These are phyloP conservation scores for Trametes cingulata DNA, from an alignment of 768 basidiomycete species.

Conservation along the genomic window DNA sequence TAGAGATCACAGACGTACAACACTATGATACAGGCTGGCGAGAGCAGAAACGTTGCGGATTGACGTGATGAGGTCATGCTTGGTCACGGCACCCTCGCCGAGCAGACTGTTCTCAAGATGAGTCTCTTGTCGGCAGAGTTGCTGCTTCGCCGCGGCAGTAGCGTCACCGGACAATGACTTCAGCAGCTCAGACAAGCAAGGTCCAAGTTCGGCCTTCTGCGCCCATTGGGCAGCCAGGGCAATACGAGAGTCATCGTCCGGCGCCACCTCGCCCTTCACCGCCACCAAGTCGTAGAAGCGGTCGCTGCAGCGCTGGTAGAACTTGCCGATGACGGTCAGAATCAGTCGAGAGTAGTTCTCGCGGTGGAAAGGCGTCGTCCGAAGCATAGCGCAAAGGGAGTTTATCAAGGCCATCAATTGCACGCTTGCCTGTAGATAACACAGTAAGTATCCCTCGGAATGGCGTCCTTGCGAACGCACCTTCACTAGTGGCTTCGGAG, in stretches of 20 bases:
- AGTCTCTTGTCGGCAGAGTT: constrained; percentile 76
- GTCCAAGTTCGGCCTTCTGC: constrained; percentile 75
- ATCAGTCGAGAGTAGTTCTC: constrained; percentile 96
- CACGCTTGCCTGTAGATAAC: constrained; percentile 62
- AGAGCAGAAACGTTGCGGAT: constrained; percentile 72
- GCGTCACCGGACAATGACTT: constrained; percentile 39
- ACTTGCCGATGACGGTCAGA: constrained; percentile 91
- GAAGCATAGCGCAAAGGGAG: constrained; percentile 88
- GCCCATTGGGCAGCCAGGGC: constrained; percentile 81
- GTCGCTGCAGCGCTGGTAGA: constrained; percentile 92
- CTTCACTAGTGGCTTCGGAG: constrained; percentile 75
- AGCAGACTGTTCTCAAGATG: constrained; percentile 74
- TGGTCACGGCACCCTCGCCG: constrained; percentile 51
- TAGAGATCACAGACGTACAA: constrained; percentile 53
- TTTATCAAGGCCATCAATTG: constrained; percentile 89
- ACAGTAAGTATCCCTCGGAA: constrained; percentile 13
- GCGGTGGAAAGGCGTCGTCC: constrained; percentile 89
- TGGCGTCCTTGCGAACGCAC: constrained; percentile 47
- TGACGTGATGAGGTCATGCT: constrained; percentile 69
- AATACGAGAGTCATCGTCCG: constrained; percentile 38
- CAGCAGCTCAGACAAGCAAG: constrained; percentile 69
- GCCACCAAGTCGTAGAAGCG: constrained; percentile 77
- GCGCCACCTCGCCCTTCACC: constrained; percentile 30
- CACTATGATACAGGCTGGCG: constrained; percentile 80
- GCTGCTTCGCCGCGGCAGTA: constrained; percentile 44